phyloP scores from a whole-genome alignment of 73 alveolate genomes.

The Paramecium sexaurelia region DNA sequence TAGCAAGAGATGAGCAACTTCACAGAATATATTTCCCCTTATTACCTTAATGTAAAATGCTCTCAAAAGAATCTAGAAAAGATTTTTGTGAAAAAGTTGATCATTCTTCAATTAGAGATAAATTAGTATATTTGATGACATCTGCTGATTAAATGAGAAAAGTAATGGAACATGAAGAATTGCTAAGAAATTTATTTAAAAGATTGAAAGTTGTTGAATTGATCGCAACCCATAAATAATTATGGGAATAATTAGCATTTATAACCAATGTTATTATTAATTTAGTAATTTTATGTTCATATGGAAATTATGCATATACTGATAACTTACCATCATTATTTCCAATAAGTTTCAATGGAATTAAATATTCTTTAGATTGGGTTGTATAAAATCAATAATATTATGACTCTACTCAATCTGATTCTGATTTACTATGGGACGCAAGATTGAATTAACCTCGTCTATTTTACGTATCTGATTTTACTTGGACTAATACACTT shows the following conservation, averaged over 20 bases:
- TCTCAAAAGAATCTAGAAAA: conserved; percentile 52
- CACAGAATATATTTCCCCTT: conserved; percentile 62
- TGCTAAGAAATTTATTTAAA: conserved; percentile 54
- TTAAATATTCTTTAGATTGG: background rate
- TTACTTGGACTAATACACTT: conserved; percentile 45
- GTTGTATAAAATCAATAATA: background rate
- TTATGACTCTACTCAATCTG: background rate
- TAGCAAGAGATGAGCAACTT: conserved; percentile 52
- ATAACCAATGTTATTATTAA: conserved; percentile 39
- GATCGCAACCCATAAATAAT: conserved; percentile 62
- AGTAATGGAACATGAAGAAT: conserved; percentile 68
- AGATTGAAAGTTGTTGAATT: conserved; percentile 48
- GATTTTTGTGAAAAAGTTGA: conserved; percentile 60
- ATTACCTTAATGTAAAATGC: conserved; percentile 63
- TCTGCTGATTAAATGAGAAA: conserved; percentile 57
- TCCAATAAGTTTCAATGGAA: background rate
- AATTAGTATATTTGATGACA: conserved; percentile 51
- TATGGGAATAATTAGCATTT: conserved; percentile 66
- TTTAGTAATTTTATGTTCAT: conserved; percentile 43
- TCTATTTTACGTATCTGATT: conserved; percentile 19
- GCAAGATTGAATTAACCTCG: conserved; percentile 66
- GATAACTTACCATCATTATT: background rate
- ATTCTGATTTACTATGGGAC: background rate
- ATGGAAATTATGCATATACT: conserved; percentile 35
- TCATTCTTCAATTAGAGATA: conserved; percentile 59